Conservation (phyloP, 139 green algal genomes). For the Nannochloris sp. region DNA sequence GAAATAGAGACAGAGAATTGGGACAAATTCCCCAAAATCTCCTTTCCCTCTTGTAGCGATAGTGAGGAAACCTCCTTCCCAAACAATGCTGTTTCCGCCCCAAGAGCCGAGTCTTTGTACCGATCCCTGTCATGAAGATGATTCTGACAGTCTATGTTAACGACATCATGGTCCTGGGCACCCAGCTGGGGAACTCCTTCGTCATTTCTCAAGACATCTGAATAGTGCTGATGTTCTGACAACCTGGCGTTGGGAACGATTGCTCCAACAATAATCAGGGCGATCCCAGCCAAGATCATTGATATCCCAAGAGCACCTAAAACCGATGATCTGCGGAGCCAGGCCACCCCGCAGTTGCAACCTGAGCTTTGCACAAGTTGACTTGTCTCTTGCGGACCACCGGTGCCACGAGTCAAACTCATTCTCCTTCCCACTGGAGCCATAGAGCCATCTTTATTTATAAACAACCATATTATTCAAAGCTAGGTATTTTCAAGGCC, state of each 20-base stretch:
- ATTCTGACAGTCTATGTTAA: conserved; percentile 2
- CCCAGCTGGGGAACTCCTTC: background rate
- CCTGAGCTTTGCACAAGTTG: no score
- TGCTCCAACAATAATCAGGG: background rate
- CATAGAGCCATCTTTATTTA: no score
- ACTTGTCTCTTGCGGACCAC: no score
- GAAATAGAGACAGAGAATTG: conserved; percentile 12
- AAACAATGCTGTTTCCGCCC: conserved; percentile 6
- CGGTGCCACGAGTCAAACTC: no score
- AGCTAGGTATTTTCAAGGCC: no score
- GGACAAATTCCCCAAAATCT: background rate
- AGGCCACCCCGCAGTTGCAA: no score
- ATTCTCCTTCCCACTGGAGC: no score
- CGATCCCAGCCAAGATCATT: background rate
- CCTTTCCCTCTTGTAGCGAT: background rate
- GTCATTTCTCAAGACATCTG: background rate
- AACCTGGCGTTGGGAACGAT: background rate
- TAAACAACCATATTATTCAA: no score
- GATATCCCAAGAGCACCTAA: background rate
- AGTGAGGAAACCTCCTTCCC: background rate
- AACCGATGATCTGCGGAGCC: background rate
- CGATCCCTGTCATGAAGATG: background rate
- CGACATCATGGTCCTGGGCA: background rate
- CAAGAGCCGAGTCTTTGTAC: conserved; percentile 1
- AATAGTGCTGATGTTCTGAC: background rate